Conservation (phyloP, 805 yeast genomes). For the Myxozyma udenii region DNA sequence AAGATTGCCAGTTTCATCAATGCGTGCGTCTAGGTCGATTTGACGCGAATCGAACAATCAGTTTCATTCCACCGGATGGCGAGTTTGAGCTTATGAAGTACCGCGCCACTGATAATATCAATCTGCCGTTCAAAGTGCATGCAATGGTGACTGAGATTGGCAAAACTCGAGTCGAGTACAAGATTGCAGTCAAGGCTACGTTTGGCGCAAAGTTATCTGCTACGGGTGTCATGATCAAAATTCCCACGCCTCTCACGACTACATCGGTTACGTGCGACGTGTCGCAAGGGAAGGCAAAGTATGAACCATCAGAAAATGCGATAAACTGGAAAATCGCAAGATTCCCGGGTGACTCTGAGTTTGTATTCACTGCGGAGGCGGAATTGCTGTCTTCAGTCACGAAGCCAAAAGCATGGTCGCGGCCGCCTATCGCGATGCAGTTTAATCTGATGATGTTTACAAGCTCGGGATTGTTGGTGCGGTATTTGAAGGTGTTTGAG, state of each 20-base stretch:
- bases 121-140: conserved; percentile 65
- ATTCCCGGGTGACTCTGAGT: conserved; percentile 64
- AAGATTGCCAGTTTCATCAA: conserved; percentile 78
- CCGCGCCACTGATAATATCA: conserved; percentile 55
- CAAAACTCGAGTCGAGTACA: conserved; percentile 49
- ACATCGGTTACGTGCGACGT: conserved; percentile 46
- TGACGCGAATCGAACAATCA: conserved; percentile 60
- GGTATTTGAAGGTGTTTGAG: conserved; percentile 64
- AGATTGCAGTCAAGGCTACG: conserved; percentile 59
- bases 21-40: conserved; percentile 69
- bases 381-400: conserved; percentile 39
- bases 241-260: conserved; percentile 68
- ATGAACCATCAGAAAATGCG: conserved; percentile 59
- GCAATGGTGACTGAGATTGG: conserved; percentile 54
- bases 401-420: conserved; percentile 50
- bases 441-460: conserved; percentile 74
- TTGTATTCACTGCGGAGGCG: conserved; percentile 56
- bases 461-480: conserved; percentile 70
- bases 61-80: conserved; percentile 82
- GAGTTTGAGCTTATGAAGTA: conserved; percentile 73
- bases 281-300: conserved; percentile 66
- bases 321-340: conserved; percentile 70
- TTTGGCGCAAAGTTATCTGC: conserved; percentile 56
- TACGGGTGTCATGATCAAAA: conserved; percentile 56
- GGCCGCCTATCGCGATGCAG: conserved; percentile 70